These are phyloP conservation scores for Blastobotrys persicus DNA, from an alignment of 1,139 yeast species.

Conservation along the genomic window DNA sequence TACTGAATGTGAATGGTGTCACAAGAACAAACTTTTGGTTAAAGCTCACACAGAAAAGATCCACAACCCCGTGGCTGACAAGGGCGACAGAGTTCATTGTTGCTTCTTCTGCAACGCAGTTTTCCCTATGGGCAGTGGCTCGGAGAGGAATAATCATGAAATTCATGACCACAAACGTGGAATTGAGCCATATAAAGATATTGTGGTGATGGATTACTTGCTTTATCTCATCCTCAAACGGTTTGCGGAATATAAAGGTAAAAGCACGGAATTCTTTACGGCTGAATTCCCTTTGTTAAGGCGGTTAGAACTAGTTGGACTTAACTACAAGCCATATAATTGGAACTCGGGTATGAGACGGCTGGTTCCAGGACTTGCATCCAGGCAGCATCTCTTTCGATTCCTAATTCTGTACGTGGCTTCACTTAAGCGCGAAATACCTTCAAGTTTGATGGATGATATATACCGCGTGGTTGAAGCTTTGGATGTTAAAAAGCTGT, in stretches of 20 bases:
- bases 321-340: not conserved
- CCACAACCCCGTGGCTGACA: not conserved
- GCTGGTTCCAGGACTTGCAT: conserved; percentile 1
- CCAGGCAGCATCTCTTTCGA: conserved; percentile 4
- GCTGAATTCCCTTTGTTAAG: not conserved
- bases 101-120: conserved; percentile 4
- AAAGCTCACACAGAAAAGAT: not conserved
- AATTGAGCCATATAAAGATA: not conserved
- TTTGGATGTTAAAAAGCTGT: not conserved
- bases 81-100: not conserved
- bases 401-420: not conserved
- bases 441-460: not conserved
- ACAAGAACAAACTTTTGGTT: no score
- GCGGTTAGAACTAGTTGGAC: not conserved
- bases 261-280: not conserved
- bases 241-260: not conserved
- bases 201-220: conserved; percentile 5
- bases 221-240: not conserved
- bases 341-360: conserved; percentile 5
- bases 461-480: not conserved
- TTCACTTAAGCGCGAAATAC: not conserved
- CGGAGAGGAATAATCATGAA: not conserved
- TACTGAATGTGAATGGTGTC: conserved; percentile 6
- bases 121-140: not conserved
- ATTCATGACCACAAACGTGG: not conserved